A percentile compares a stretch with the other conserved stretches of the same genome.
These are phyloP conservation scores for Xylaria grammica DNA, from an alignment of 495 filamentous ascomycete species.

Conservation along the genomic window DNA sequence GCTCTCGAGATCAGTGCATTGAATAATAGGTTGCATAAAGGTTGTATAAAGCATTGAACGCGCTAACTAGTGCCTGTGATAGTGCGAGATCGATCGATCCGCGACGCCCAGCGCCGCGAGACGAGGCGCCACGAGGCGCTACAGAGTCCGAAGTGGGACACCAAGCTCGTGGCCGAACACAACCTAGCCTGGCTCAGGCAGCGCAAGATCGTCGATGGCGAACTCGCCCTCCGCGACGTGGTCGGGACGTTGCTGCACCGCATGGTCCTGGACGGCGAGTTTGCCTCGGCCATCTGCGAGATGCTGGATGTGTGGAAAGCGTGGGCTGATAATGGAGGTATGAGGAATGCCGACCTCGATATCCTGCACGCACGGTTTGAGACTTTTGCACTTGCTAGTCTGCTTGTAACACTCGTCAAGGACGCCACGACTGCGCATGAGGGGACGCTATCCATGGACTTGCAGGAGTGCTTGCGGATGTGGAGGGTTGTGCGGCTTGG, in stretches of 20 bases:
- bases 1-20: no score
- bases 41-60: no score
- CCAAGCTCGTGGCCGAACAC: slow-evolving; percentile 55
- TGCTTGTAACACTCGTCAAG: slow-evolving; percentile 57
- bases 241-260: slow-evolving; percentile 58
- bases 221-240: slow-evolving; percentile 40
- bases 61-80: no score
- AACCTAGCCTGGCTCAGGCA: slow-evolving; percentile 50
- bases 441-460: slow-evolving; percentile 60
- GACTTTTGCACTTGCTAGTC: slow-evolving; percentile 58
- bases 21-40: no score
- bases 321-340: slow-evolving; percentile 63
- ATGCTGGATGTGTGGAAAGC: slow-evolving; percentile 63
- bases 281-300: slow-evolving; percentile 47
- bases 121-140: slow-evolving; percentile 58
- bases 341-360: slow-evolving; percentile 57
- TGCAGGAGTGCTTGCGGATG: slow-evolving; percentile 65
- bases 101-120: slow-evolving; percentile 48
- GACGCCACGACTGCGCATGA: slow-evolving; percentile 52
- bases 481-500: slow-evolving; percentile 65
- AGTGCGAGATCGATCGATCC: slow-evolving; percentile 45
- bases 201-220: slow-evolving; percentile 34
- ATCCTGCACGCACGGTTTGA: slow-evolving; percentile 48
- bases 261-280: slow-evolving; percentile 58
- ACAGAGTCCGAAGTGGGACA: slow-evolving; percentile 60